Conservation (phyloP, 106 monocot genomes). For the Agapanthus africanus region DNA sequence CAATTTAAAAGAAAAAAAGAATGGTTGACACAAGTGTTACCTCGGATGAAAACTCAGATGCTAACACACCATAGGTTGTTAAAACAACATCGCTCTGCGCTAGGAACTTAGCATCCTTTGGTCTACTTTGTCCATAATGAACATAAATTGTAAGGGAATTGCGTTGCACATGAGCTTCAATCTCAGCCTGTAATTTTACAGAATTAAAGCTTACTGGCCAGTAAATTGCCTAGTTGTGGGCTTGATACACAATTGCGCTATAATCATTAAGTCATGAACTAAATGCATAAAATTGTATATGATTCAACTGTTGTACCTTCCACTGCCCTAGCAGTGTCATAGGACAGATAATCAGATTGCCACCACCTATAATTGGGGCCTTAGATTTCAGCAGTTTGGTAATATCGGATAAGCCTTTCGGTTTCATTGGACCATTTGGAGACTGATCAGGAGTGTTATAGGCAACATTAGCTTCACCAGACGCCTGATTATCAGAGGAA, state of each 20-base stretch:
- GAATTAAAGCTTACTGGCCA: neutral
- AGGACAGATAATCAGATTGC: conserved; percentile 85
- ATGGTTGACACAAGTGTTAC: conserved; percentile 17
- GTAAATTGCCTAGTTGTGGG: too few species aligned
- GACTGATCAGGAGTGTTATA: conserved; percentile 16
- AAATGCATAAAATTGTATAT: neutral
- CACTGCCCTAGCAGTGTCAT: conserved; percentile 95
- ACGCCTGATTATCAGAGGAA: conserved; percentile 19
- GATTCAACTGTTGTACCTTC: conserved; percentile 58
- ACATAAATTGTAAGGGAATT: conserved; percentile 65
- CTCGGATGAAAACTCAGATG: conserved; percentile 82
- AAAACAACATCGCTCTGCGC: conserved; percentile 74
- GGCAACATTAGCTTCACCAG: conserved; percentile 19
- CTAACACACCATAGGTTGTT: conserved; percentile 83
- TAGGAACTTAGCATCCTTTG: conserved; percentile 70
- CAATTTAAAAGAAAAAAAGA: neutral
- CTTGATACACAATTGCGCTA: too few species aligned
- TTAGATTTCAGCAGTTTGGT: conserved; percentile 48
- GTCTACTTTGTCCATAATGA: conserved; percentile 91
- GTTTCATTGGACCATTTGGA: conserved; percentile 23
- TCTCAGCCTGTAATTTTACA: conserved; percentile 57
- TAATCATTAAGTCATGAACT: neutral
- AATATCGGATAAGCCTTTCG: conserved; percentile 28
- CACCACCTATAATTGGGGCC: conserved; percentile 44
- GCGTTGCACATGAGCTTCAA: conserved; percentile 59